A percentile compares a stretch with the other conserved stretches of the same genome.
These are phyloP conservation scores for Albatrellus ellisii DNA, from an alignment of 768 basidiomycete genomes.

Conservation along the genomic window DNA sequence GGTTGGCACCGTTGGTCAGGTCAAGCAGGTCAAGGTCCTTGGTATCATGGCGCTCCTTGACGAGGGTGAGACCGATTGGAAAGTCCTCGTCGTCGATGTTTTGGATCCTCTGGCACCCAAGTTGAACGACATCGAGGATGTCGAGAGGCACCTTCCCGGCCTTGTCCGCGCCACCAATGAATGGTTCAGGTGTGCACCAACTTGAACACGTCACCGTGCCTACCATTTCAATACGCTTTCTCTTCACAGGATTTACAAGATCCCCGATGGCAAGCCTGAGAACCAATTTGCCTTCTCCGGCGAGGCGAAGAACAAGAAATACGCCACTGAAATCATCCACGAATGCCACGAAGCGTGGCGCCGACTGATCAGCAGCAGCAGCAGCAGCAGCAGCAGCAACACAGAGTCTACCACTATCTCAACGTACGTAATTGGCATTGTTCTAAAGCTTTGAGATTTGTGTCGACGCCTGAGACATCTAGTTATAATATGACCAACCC, in stretches of 20 bases:
- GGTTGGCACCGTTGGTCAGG: conserved; percentile 91
- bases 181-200: conserved; percentile 77
- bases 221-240: not conserved
- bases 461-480: not conserved
- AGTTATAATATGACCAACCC: conserved; percentile 75
- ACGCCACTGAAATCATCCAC: conserved; percentile 97
- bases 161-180: conserved; percentile 95
- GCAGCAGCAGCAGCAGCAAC: conserved; percentile 66
- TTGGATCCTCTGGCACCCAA: conserved; percentile 91
- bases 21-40: conserved; percentile 99
- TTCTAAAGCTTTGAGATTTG: not conserved
- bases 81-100: conserved; percentile 96
- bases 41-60: conserved; percentile 99
- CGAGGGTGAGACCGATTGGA: conserved; percentile 99
- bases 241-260: conserved; percentile 75
- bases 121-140: conserved; percentile 98
- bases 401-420: conserved; percentile 63
- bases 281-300: conserved; percentile 99
- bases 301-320: conserved; percentile 99
- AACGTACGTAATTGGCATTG: conserved; percentile 45
- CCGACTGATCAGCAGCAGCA: conserved; percentile 74
- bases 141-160: conserved; percentile 95
- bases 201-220: not conserved
- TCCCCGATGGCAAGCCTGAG: conserved; percentile 91
- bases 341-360: conserved; percentile 99